Evolutionary conservation across 2,329 filamentous ascomycete genomes (phyloP).

Genomic region (Neurospora sp.): DNA sequence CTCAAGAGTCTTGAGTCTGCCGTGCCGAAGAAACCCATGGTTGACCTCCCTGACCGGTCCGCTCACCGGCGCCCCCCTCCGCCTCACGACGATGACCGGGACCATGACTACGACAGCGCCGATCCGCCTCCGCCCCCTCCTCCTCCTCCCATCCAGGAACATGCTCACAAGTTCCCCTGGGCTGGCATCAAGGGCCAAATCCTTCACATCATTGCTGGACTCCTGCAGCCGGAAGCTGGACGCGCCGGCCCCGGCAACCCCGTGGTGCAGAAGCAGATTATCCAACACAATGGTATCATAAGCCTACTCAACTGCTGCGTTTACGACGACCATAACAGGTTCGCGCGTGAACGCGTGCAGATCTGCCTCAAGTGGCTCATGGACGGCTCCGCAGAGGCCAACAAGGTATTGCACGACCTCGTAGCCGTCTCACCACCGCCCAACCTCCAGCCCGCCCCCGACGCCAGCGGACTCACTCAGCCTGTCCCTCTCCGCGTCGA

Average conservation of each 20-base stretch:
- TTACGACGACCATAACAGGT: conserved; percentile 89
- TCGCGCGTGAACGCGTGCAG: conserved; percentile 83
- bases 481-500: conserved; percentile 35
- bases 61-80: conserved; percentile 21
- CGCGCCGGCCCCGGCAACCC: conserved; percentile 53
- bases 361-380: conserved; percentile 79
- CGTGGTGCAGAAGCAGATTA: conserved; percentile 78
- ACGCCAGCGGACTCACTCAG: conserved; percentile 23
- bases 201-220: conserved; percentile 77
- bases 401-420: conserved; percentile 59
- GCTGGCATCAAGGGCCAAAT: conserved; percentile 81
- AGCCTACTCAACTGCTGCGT: conserved; percentile 80
- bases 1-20: conserved; percentile 80
- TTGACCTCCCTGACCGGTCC: conserved; percentile 30
- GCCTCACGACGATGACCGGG: conserved; percentile 9
- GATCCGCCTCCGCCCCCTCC: conserved; percentile 34
- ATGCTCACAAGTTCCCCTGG: conserved; percentile 55
- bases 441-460: conserved; percentile 13
- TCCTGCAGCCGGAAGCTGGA: conserved; percentile 71
- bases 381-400: conserved; percentile 64
- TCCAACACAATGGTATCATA: conserved; percentile 76
- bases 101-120: conserved; percentile 20
- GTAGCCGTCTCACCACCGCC: conserved; percentile 34
- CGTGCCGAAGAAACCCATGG: conserved; percentile 71
- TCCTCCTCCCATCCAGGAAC: conserved; percentile 48